Conservation (phyloP, 345 rosid species). For the Syzygium aqueum region DNA sequence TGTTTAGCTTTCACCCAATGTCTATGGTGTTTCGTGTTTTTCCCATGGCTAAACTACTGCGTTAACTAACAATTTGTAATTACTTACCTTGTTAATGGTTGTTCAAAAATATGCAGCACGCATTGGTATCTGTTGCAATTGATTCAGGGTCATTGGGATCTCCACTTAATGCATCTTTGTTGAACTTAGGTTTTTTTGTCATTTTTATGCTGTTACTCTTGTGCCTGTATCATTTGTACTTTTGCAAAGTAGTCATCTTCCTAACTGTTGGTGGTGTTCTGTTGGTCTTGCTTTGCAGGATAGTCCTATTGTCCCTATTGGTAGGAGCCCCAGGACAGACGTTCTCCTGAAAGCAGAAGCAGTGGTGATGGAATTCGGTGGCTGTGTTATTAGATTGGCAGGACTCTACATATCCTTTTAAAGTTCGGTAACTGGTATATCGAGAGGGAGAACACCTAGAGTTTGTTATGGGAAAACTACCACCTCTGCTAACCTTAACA, state of each 20-base stretch:
- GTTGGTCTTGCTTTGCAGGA: conserved; percentile 40
- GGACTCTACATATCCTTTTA: conserved; percentile 96
- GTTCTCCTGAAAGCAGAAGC: conserved; percentile 77
- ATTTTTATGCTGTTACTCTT: neutral
- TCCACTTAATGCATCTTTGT: neutral
- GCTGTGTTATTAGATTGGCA: conserved; percentile 78
- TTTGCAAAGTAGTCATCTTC: neutral
- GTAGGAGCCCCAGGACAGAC: conserved; percentile 85
- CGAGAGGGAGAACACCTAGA: neutral
- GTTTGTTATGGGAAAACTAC: neutral
- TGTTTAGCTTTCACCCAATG: neutral
- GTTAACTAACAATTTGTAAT: neutral
- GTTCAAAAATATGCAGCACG: neutral
- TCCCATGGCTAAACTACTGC: neutral
- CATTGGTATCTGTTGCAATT: neutral
- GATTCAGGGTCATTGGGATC: neutral
- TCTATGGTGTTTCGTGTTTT: neutral
- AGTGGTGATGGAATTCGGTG: conserved; percentile 60
- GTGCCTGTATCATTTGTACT: neutral
- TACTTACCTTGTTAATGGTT: neutral
- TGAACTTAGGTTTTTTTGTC: neutral
- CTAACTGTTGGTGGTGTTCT: neutral
- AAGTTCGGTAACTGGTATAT: neutral
- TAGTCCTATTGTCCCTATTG: conserved; percentile 64
- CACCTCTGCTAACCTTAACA: conserved; percentile 33